Evolutionary conservation across 805 yeast species (phyloP).

Genomic region (Metschnikowia peoriensis): DNA sequence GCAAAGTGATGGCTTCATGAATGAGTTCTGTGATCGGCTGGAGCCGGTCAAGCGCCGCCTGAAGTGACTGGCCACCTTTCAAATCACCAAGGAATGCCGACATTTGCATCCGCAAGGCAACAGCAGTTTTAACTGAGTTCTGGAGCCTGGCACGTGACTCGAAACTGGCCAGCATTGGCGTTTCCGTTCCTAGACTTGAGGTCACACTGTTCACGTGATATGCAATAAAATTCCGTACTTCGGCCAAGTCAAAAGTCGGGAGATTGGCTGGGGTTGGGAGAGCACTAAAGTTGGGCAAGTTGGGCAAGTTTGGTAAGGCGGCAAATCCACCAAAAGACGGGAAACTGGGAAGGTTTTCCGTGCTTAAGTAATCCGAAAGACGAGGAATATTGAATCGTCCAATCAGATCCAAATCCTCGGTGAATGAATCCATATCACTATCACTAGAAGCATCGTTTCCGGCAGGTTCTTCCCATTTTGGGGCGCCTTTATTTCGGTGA

Average conservation of each 20-base stretch:
- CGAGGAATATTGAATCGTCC: conserved; percentile 41
- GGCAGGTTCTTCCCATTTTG: neutral
- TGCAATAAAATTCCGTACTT: conserved; percentile 30
- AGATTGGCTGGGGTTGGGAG: conserved; percentile 22
- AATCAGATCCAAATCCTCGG: conserved; percentile 50
- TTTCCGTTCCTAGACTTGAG: conserved; percentile 7
- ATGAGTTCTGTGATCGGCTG: conserved; percentile 46
- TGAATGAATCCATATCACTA: conserved; percentile 31
- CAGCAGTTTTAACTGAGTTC: conserved; percentile 37
- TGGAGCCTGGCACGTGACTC: conserved; percentile 22
- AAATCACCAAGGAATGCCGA: conserved; percentile 39
- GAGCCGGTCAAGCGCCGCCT: conserved; percentile 51
- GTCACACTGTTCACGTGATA: conserved; percentile 21
- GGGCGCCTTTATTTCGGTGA: neutral
- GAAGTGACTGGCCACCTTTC: conserved; percentile 46
- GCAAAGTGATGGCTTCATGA: conserved; percentile 47
- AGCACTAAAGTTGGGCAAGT: conserved; percentile 22
- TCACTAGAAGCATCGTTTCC: conserved; percentile 9
- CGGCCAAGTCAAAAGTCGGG: conserved; percentile 27
- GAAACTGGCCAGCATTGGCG: conserved; percentile 8
- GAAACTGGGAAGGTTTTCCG: conserved; percentile 19
- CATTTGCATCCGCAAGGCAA: conserved; percentile 44
- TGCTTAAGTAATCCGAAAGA: conserved; percentile 11
- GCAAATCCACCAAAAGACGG: conserved; percentile 18
- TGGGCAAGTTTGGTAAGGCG: conserved; percentile 25